phyloP scores from a whole-genome alignment of 805 yeast genomes.

The Saturnispora quitensis region DNA sequence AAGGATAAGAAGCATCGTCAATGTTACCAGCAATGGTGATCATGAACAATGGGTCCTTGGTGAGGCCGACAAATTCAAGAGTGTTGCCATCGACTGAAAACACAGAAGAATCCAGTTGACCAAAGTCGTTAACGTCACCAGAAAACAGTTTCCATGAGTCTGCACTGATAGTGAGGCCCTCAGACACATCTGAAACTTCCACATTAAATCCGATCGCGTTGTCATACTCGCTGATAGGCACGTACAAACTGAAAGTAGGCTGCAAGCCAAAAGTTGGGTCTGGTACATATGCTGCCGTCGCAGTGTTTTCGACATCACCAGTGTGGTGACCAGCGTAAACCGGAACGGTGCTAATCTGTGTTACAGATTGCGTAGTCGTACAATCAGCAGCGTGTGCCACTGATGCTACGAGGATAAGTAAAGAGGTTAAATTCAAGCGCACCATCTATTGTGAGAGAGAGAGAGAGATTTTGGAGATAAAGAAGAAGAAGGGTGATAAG shows the following conservation, averaged over 20 bases:
- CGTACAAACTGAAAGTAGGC: constrained; percentile 14
- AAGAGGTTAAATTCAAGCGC: neutral
- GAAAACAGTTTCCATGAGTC: constrained; percentile 5
- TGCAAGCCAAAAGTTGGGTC: constrained; percentile 8
- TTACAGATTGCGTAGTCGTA: constrained; percentile 1
- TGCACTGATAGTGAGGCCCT: neutral
- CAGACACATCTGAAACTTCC: neutral
- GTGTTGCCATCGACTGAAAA: constrained; percentile 3
- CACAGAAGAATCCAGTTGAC: constrained; percentile 6
- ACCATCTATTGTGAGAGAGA: neutral
- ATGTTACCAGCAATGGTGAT: constrained; percentile 6
- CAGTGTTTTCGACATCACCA: constrained; percentile 14
- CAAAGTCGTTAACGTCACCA: constrained; percentile 11
- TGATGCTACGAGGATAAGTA: neutral
- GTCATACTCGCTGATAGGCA: constrained; percentile 12
- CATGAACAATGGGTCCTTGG: constrained; percentile 13
- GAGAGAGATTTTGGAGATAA: neutral
- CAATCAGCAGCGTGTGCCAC: constrained; percentile 1
- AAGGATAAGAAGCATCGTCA: neutral
- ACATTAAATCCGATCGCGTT: constrained; percentile 9
- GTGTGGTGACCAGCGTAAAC: constrained; percentile 11
- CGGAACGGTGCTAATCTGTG: constrained; percentile 10
- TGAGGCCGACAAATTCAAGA: constrained; percentile 9
- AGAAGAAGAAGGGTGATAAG: neutral
- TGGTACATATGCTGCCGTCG: constrained; percentile 10